phyloP scores from a whole-genome alignment of 345 rosid species.

The Viola odorata region DNA sequence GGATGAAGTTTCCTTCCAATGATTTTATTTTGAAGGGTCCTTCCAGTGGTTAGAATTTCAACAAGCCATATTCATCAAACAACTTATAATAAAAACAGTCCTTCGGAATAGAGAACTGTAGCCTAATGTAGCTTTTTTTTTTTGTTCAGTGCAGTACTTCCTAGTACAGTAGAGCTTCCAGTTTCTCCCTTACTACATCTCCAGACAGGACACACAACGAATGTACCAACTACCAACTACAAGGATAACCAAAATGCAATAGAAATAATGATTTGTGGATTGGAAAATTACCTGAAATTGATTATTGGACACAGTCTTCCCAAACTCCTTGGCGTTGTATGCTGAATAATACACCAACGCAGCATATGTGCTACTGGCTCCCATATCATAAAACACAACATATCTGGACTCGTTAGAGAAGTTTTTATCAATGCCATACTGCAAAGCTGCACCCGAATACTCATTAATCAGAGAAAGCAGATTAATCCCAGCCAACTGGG shows the following conservation, averaged over 20 bases:
- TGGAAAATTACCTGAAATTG: constrained; percentile 72
- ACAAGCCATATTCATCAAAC: too few relatives aligned
- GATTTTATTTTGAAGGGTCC: too few relatives aligned
- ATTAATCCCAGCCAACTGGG: constrained; percentile 87
- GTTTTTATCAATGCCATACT: constrained; percentile 97
- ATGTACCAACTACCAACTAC: too few relatives aligned
- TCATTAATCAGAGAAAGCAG: constrained; percentile 77
- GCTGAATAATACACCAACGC: constrained; percentile 86
- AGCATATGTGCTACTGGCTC: constrained; percentile 83
- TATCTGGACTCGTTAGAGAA: constrained; percentile 79
- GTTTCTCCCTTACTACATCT: too few relatives aligned
- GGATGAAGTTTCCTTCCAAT: too few relatives aligned
- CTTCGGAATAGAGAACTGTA: too few relatives aligned
- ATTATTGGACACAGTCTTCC: constrained; percentile 80
- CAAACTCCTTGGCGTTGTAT: constrained; percentile 72
- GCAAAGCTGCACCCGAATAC: constrained; percentile 95
- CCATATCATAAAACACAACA: constrained; percentile 96
- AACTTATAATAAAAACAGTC: too few relatives aligned
- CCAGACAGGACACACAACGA: too few relatives aligned
- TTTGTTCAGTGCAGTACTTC: too few relatives aligned
- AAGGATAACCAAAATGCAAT: background rate
- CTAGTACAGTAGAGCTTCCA: too few relatives aligned
- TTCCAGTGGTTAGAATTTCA: too few relatives aligned
- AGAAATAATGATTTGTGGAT: background rate
- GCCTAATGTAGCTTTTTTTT: too few relatives aligned